phyloP scores from a whole-genome alignment of 495 filamentous ascomycete species.

The Neurospora tetrasperma region DNA sequence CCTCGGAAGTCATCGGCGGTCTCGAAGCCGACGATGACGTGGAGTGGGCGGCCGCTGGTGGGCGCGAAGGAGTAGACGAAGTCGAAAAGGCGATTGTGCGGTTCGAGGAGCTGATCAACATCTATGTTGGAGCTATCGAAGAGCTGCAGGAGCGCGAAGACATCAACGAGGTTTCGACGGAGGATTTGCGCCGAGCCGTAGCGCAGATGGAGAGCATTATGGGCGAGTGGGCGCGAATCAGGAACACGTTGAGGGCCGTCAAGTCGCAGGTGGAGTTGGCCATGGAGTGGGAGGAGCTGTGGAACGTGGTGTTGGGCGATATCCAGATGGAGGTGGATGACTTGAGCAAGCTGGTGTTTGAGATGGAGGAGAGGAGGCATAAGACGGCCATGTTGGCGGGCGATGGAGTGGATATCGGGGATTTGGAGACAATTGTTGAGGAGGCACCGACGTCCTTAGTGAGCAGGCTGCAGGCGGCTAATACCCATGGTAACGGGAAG shows the following conservation, averaged over 20 bases:
- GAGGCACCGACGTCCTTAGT: slow-evolving; percentile 55
- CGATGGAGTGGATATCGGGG: slow-evolving; percentile 69
- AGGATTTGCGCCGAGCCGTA: slow-evolving; percentile 61
- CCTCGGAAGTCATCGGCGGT: slow-evolving; percentile 71
- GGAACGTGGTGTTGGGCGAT: slow-evolving; percentile 86
- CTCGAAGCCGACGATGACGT: slow-evolving; percentile 92
- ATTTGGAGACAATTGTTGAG: slow-evolving; percentile 89
- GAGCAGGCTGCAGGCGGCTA: slow-evolving; percentile 28
- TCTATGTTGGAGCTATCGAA: slow-evolving; percentile 87
- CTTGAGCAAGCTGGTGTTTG: slow-evolving; percentile 72
- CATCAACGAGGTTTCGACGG: slow-evolving; percentile 54
- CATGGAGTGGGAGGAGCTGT: slow-evolving; percentile 98
- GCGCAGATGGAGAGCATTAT: slow-evolving; percentile 79
- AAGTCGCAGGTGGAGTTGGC: slow-evolving; percentile 90
- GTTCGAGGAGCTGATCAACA: slow-evolving; percentile 78
- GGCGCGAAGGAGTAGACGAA: slow-evolving; percentile 77
- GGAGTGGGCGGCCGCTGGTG: slow-evolving; percentile 91
- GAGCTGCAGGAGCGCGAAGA: slow-evolving; percentile 74
- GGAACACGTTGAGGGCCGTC: slow-evolving; percentile 58
- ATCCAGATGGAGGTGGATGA: slow-evolving; percentile 85
- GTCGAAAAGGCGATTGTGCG: slow-evolving; percentile 76
- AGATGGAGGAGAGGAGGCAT: slow-evolving; percentile 92
- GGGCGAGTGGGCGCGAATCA: slow-evolving; percentile 74
- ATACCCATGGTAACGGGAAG: slow-evolving; percentile 36
- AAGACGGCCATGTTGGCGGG: slow-evolving; percentile 49